These are phyloP conservation scores for Parasitella parasitica DNA, from an alignment of 371 early-diverging fungal genomes.

Conservation along the genomic window DNA sequence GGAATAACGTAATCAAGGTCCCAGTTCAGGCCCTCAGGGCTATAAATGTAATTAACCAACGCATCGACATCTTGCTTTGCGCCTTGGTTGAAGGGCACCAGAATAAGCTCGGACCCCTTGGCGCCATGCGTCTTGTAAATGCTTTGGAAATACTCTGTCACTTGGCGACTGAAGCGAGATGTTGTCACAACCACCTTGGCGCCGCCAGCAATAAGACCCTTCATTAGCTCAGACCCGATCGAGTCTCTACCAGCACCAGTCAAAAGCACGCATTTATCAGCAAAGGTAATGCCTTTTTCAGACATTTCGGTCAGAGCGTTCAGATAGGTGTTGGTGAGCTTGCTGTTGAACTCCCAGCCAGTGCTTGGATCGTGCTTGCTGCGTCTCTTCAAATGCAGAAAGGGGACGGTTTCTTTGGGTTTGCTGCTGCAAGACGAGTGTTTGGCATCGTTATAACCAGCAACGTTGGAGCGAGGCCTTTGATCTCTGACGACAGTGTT, in stretches of 20 bases:
- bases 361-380: slow-evolving; percentile 51
- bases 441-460: slow-evolving; percentile 42
- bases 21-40: slow-evolving; percentile 83
- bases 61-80: slow-evolving; percentile 84
- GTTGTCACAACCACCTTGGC: slow-evolving; percentile 93
- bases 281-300: slow-evolving; percentile 79
- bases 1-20: slow-evolving; percentile 94
- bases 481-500: slow-evolving; percentile 64
- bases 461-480: slow-evolving; percentile 46
- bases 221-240: slow-evolving; percentile 89
- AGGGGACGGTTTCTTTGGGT: slow-evolving; percentile 72
- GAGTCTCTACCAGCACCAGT: slow-evolving; percentile 94
- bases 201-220: slow-evolving; percentile 88
- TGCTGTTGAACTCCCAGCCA: slow-evolving; percentile 75
- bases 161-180: slow-evolving; percentile 82
- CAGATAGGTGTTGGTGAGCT: slow-evolving; percentile 72
- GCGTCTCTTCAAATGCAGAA: slow-evolving; percentile 75
- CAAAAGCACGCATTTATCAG: slow-evolving; percentile 79
- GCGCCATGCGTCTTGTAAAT: slow-evolving; percentile 88
- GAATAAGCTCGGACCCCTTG: slow-evolving; percentile 82
- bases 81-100: slow-evolving; percentile 95
- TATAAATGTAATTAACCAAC: slow-evolving; percentile 89
- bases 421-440: slow-evolving; percentile 42
- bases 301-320: slow-evolving; percentile 74
- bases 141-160: slow-evolving; percentile 85